A percentile compares a stretch with the other conserved stretches of the same genome.
phyloP scores from a whole-genome alignment of 345 rosid genomes.

The Salix koriyanagi region DNA sequence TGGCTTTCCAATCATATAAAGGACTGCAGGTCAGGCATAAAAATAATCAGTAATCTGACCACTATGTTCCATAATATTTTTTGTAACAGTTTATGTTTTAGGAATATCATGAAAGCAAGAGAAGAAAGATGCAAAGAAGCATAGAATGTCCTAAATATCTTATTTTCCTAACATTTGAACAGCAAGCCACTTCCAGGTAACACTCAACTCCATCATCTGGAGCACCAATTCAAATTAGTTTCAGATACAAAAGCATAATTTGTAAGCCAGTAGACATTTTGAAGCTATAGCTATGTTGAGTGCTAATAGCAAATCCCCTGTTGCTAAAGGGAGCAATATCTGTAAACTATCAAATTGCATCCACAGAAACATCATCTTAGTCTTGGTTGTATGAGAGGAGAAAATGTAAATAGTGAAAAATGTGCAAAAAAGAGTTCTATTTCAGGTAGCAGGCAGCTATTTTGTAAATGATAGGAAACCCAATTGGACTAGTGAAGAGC shows the following conservation, averaged over 20 bases:
- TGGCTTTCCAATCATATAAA: constrained; percentile 86
- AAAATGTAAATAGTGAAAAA: neutral
- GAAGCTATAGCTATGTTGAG: neutral
- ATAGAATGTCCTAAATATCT: neutral
- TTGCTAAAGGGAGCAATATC: neutral
- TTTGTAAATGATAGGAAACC: neutral
- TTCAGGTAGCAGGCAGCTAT: neutral
- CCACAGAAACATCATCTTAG: neutral
- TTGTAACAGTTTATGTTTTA: neutral
- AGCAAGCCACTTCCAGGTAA: neutral
- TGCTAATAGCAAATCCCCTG: neutral
- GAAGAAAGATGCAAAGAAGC: neutral
- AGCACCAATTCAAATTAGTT: neutral
- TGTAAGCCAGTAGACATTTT: neutral
- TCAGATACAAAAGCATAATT: neutral
- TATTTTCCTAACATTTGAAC: neutral
- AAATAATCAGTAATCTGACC: constrained; percentile 12
- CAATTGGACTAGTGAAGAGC: neutral
- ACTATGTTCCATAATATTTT: neutral
- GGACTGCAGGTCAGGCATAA: constrained; percentile 52
- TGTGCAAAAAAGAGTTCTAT: no score
- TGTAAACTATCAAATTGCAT: neutral
- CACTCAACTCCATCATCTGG: no score
- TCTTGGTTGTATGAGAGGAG: neutral
- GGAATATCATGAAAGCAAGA: constrained; percentile 6